A percentile compares a stretch with the other conserved stretches of the same genome.
Evolutionary conservation across 331 rosid species (phyloP).

Genomic region (Malus hybrid): DNA sequence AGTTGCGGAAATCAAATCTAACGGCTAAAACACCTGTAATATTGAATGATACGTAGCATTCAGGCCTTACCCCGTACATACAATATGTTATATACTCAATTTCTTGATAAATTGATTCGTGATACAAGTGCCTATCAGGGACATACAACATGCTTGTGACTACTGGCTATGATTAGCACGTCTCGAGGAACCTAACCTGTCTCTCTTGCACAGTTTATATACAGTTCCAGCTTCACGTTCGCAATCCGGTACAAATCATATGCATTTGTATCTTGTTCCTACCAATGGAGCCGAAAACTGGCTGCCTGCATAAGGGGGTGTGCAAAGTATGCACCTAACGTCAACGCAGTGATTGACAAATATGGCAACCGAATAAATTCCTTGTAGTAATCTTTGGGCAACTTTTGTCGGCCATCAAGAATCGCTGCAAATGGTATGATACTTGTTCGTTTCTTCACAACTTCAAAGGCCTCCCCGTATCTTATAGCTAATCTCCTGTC

Average conservation of each 20-base stretch:
- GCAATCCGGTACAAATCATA: neutral
- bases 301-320: slow-evolving; percentile 89
- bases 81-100: no score
- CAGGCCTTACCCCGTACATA: no score
- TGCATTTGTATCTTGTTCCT: slow-evolving; percentile 1
- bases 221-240: neutral
- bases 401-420: slow-evolving; percentile 75
- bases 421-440: slow-evolving; percentile 89
- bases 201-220: neutral
- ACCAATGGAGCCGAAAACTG: slow-evolving; percentile 88
- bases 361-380: slow-evolving; percentile 86
- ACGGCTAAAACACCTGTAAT: no score
- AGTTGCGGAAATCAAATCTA: no score
- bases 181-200: neutral
- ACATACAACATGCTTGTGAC: neutral
- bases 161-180: neutral
- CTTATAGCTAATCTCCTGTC: slow-evolving; percentile 61
- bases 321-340: slow-evolving; percentile 80
- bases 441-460: slow-evolving; percentile 64
- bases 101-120: no score
- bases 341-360: slow-evolving; percentile 58
- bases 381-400: slow-evolving; percentile 77
- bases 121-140: no score
- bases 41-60: no score
- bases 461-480: slow-evolving; percentile 58